Conservation (phyloP, 2,329 filamentous ascomycete genomes). For the Raffaelea albimanens region DNA sequence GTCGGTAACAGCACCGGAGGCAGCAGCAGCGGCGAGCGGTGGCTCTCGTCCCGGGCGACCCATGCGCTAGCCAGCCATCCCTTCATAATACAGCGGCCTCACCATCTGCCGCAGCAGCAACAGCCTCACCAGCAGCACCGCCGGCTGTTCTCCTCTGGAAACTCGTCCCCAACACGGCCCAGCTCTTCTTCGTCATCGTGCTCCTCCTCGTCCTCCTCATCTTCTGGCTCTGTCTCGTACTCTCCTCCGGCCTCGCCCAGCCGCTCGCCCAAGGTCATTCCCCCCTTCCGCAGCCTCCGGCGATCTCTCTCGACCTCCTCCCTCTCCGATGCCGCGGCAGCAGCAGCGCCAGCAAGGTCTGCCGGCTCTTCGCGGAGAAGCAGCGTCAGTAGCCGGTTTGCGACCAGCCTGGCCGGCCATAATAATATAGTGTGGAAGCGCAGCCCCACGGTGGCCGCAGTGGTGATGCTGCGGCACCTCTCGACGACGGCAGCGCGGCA, state of each 20-base stretch:
- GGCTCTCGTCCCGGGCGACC: background rate
- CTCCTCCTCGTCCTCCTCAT: too few species aligned
- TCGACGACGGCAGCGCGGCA: conserved; percentile 1
- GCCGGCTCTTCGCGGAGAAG: background rate
- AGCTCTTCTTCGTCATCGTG: too few species aligned
- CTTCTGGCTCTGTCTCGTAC: too few species aligned
- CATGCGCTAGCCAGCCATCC: background rate
- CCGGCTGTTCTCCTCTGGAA: background rate
- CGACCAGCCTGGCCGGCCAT: background rate
- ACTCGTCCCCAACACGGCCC: background rate
- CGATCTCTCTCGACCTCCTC: too few species aligned
- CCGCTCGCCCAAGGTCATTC: too few species aligned
- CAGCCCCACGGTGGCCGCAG: conserved; percentile 1
- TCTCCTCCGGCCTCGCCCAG: too few species aligned
- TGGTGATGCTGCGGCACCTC: conserved; percentile 5
- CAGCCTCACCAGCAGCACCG: background rate
- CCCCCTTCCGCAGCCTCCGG: too few species aligned
- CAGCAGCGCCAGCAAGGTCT: background rate
- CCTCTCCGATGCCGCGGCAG: background rate
- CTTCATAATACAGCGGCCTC: background rate
- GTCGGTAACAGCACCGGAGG: background rate
- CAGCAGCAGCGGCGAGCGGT: background rate
- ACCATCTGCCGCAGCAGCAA: background rate
- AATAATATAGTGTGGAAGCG: conserved; percentile 5
- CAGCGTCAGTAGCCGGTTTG: background rate